Evolutionary conservation across 768 basidiomycete species (phyloP).

Genomic region (Gautieria morchelliformis): DNA sequence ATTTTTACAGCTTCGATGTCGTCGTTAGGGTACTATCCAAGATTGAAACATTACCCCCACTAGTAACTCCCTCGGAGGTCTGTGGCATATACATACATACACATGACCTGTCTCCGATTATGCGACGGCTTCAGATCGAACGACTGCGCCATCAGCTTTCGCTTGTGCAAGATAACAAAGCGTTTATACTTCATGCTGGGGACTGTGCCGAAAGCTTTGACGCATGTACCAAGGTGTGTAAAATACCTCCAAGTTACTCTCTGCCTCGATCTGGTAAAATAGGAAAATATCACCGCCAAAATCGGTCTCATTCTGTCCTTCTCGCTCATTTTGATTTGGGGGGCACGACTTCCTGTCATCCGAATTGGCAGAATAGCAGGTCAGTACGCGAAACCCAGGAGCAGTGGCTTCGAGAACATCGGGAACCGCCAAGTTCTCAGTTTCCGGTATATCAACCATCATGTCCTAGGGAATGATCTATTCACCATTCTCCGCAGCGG

Average conservation of each 20-base stretch:
- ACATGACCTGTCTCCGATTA: conserved; percentile 21
- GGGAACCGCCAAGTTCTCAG: conserved; percentile 70
- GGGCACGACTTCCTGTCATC: conserved; percentile 85
- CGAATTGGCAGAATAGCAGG: conserved; percentile 90
- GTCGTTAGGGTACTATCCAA: conserved; percentile 61
- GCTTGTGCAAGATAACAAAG: conserved; percentile 76
- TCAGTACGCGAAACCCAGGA: conserved; percentile 92
- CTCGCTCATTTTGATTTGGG: conserved; percentile 91
- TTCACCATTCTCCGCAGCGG: conserved; percentile 45
- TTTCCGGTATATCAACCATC: conserved; percentile 55
- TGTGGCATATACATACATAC: conserved; percentile 12
- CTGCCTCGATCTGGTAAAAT: conserved; percentile 12
- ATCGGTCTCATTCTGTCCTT: conserved; percentile 90
- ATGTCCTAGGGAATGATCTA: too few species aligned
- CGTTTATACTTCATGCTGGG: conserved; percentile 92
- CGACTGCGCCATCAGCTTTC: conserved; percentile 71
- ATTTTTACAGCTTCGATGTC: not conserved
- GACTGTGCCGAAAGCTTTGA: conserved; percentile 97
- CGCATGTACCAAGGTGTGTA: conserved; percentile 73
- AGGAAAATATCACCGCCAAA: conserved; percentile 84
- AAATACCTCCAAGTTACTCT: not conserved
- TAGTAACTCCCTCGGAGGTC: conserved; percentile 92
- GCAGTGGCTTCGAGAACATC: conserved; percentile 71
- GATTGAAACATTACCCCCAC: conserved; percentile 70
- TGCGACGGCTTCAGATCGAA: conserved; percentile 47